Evolutionary conservation across 768 basidiomycete genomes (phyloP), one percentile per base, ranked within the genome.

Genomic region (Russula griseocarnosa): DNA sequence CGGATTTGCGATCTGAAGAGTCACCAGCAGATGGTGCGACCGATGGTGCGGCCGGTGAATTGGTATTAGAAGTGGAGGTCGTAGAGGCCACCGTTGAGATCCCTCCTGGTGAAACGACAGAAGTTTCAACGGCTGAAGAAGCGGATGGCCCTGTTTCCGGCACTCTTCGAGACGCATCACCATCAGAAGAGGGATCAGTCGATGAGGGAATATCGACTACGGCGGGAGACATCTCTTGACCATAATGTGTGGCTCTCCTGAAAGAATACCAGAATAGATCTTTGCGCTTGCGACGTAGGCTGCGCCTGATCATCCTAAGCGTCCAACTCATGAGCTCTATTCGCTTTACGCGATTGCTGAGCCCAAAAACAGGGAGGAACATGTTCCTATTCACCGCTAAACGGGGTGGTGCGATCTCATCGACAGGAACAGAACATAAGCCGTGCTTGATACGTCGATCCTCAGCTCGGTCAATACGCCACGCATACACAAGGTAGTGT

Each of bases 301-400:
- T 75, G 47, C 69, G 72, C 22, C 77, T 77, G 14, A 83, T 67
- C 70, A 82, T 83, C 26, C 74, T 73, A 20, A 74, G 71, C 38
- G 88, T 72, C 82, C 87, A 91, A 32, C 81, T 77, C 77, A 89
- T 78, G 58, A 90, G 71, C 42, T 77, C 76, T n/a, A 83, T 63
- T 49, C 85, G 78, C 72, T 85, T 87, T 64, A 80, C 73, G 50
- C 82, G 78, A 67, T 87, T 88, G 38, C 82, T 80, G 44, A 80
- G 71, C 5, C 84, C 84, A 47, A 85, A 77, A 3, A 85, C 81
- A 5, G 88, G 76, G 8, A 87, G 71, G 16, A 91, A 72, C 65
- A 82, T 83, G 26, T 71, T 76, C 26, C 82, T 78, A 65, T 83
- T 87, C 47, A 89, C 73, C 3, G 81, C 71, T 34, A 90, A 76